Evolutionary conservation across 805 yeast genomes (phyloP).

Genomic region (Brettanomyces sp.): DNA sequence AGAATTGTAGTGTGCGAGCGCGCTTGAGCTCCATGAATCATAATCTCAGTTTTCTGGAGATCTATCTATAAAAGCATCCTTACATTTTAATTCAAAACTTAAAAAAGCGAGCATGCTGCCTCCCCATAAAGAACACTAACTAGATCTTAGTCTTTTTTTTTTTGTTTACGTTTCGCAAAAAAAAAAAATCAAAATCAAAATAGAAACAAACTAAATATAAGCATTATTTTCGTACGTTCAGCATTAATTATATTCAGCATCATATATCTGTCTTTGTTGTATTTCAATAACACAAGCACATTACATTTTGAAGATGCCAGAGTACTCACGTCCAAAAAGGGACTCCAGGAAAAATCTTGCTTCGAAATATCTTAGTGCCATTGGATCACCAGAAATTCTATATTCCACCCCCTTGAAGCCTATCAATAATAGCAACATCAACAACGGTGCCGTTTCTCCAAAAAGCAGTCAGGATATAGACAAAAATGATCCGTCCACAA

Average conservation of each 20-base stretch:
- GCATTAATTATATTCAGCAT: no score
- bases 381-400: constrained; percentile 14
- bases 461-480: background rate
- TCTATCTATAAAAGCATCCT: no score
- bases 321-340: background rate
- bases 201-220: background rate
- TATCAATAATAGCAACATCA: constrained; percentile 3
- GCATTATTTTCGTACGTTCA: no score
- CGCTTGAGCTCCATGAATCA: no score
- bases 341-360: constrained; percentile 14
- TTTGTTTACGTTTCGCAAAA: background rate
- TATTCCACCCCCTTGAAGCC: constrained; percentile 15
- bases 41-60: no score
- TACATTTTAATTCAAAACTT: no score
- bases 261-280: no score
- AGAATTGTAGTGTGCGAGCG: no score
- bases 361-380: constrained; percentile 22
- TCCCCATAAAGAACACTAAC: no score
- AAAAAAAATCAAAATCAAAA: background rate
- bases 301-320: background rate
- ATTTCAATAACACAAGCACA: no score
- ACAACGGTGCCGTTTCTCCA: background rate
- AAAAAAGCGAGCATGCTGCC: no score
- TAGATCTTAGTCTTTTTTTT: no score
- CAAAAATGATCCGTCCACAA: background rate